These are phyloP conservation scores for Tuber magnatum DNA, from an alignment of 495 filamentous ascomycete species.

Conservation along the genomic window DNA sequence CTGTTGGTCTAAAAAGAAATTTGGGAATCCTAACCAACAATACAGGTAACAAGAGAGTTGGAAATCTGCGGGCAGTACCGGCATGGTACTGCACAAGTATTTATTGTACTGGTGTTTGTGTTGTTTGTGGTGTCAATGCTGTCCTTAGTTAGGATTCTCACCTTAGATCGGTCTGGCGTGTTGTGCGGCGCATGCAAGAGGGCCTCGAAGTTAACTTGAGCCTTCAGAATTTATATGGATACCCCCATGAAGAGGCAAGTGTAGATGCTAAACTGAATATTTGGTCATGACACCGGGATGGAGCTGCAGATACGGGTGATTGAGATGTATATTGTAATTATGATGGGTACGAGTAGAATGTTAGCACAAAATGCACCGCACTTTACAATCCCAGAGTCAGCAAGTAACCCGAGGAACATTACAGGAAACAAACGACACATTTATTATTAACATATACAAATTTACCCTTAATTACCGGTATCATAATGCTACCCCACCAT, in stretches of 20 bases:
- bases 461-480: background rate
- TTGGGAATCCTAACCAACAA: background rate
- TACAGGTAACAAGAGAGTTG: background rate
- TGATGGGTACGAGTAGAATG: background rate
- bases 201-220: background rate
- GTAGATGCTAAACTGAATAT: background rate
- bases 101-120: background rate
- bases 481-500: background rate
- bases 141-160: background rate
- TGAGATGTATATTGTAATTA: background rate
- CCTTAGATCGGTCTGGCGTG: background rate
- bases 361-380: background rate
- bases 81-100: background rate
- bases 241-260: background rate
- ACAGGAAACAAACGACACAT: background rate
- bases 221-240: background rate
- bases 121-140: background rate
- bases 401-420: background rate
- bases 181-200: background rate
- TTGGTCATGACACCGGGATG: background rate
- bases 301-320: background rate
- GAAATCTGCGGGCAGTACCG: background rate
- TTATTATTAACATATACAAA: background rate
- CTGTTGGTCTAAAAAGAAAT: background rate
- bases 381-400: background rate